These are phyloP conservation scores for Aureobasidium leucospermi DNA, from an alignment of 2,329 filamentous ascomycete genomes.

Conservation along the genomic window DNA sequence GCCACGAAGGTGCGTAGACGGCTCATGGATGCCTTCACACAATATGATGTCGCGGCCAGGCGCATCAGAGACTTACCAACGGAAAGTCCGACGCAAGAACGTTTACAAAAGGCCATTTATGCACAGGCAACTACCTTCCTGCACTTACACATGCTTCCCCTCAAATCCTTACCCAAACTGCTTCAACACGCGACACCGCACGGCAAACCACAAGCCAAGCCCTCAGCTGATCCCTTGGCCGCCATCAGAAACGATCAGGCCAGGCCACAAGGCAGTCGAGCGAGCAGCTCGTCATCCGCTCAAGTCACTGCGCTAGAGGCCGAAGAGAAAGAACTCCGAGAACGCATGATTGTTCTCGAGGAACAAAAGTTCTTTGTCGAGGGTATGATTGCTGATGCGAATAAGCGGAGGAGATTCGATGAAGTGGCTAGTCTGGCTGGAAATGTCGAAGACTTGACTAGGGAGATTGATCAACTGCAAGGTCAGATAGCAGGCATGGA, in stretches of 20 bases:
- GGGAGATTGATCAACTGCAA: constrained; percentile 57
- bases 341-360: constrained; percentile 75
- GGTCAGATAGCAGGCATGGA: constrained; percentile 29
- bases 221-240: constrained; percentile 41
- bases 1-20: constrained; percentile 85
- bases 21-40: constrained; percentile 78
- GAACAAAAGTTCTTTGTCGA: constrained; percentile 87
- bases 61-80: constrained; percentile 74
- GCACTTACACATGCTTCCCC: constrained; percentile 81
- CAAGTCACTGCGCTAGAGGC: constrained; percentile 61
- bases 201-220: constrained; percentile 26
- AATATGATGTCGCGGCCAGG: constrained; percentile 76
- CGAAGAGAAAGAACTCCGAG: constrained; percentile 75
- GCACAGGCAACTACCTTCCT: constrained; percentile 75
- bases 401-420: constrained; percentile 71
- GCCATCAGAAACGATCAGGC: constrained; percentile 47
- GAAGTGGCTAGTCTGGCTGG: constrained; percentile 72
- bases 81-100: constrained; percentile 61
- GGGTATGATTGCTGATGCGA: constrained; percentile 74
- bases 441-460: constrained; percentile 75
- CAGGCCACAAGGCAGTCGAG: constrained; percentile 38
- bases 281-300: constrained; percentile 46
- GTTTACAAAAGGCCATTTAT: constrained; percentile 75
- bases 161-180: constrained; percentile 50
- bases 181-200: constrained; percentile 50